Evolutionary conservation across 2,329 filamentous ascomycete species (phyloP), one percentile per base, ranked within the genome.

Genomic region (Cordyceps cicadae): DNA sequence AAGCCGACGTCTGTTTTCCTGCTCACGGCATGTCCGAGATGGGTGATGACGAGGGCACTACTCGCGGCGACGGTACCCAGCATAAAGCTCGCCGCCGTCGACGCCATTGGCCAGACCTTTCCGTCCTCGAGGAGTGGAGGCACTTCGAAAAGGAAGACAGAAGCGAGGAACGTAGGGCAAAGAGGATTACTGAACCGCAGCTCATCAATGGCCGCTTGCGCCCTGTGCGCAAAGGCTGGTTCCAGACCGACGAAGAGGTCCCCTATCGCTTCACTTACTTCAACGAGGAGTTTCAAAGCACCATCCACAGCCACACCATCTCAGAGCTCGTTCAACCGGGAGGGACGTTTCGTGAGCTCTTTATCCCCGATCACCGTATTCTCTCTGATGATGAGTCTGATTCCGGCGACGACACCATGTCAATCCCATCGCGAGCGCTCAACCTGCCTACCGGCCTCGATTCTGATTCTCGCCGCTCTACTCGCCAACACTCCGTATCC

Each of bases 221-320:
- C 5, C 92, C 92, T 14, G 85, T 90, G 45, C 86, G 89, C 64
- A 84, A 83, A 66, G 83, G 84, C 15, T 99, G 93, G 93, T 93
- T 91, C 71, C 84, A 88, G 45, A 86, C 90, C 58, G 90, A 94
- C 64, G 92, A 96, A 63, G 93, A 97, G 65, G 86, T 88, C 0
- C 94, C 94, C 0, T 97, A 95, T 72, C 85, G 94, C 29, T 99
- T 97, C 72, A 97, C 94, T 0, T 99, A 99, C 73, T 99, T 99
- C 80, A 97, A 97, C 72, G 94, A 97, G 71, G 91, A 96, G 64
- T 91, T 97, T 60, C 88, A 91, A 68, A 95, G 90, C 72, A 99
- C 94, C 0, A 95, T 99, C 63, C 94, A 99, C 73, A 94, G 92
- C 63, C 90, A 96, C 73, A 94, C 89, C 0, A 96, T 99, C 61